Evolutionary conservation across 108 stramenopile species (phyloP).

Genomic region (Skeletonema menzelii): DNA sequence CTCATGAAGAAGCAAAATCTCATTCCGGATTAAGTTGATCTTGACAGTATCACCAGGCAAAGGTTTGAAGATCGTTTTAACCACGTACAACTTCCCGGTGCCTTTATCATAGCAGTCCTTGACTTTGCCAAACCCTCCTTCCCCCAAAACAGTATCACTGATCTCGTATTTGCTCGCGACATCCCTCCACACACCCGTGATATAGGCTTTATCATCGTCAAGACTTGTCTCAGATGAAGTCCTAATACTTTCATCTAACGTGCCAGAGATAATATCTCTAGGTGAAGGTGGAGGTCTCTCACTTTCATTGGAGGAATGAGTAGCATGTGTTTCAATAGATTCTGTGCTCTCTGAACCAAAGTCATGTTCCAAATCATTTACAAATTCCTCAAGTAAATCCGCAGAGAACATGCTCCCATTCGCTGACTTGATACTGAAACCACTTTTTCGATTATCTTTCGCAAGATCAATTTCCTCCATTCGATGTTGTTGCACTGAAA

Average conservation of each 20-base stretch:
- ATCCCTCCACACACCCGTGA: conserved; percentile 37
- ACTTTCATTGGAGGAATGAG: background rate
- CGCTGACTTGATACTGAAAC: conserved; percentile 3
- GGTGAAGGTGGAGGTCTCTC: conserved; percentile 12
- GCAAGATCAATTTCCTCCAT: conserved; percentile 2
- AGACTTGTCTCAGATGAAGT: conserved; percentile 1
- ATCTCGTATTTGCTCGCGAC: conserved; percentile 31
- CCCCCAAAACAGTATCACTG: conserved; percentile 26
- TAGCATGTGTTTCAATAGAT: background rate
- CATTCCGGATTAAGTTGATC: conserved; percentile 35
- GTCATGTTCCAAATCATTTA: conserved; percentile 3
- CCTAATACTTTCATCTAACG: background rate
- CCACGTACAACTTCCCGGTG: conserved; percentile 17
- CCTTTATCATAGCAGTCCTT: conserved; percentile 29
- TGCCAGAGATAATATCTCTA: background rate
- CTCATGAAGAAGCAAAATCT: conserved; percentile 41
- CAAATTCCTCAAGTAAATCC: conserved; percentile 25
- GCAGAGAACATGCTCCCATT: conserved; percentile 34
- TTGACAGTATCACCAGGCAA: conserved; percentile 19
- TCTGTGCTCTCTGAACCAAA: background rate
- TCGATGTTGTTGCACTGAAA: conserved; percentile 18
- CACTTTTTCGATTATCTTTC: background rate
- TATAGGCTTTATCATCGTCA: conserved; percentile 27
- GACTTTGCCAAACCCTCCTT: conserved; percentile 41
- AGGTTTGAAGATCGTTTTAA: conserved; percentile 40